phyloP scores from a whole-genome alignment of 768 basidiomycete species.

The Phylloporus sp. region DNA sequence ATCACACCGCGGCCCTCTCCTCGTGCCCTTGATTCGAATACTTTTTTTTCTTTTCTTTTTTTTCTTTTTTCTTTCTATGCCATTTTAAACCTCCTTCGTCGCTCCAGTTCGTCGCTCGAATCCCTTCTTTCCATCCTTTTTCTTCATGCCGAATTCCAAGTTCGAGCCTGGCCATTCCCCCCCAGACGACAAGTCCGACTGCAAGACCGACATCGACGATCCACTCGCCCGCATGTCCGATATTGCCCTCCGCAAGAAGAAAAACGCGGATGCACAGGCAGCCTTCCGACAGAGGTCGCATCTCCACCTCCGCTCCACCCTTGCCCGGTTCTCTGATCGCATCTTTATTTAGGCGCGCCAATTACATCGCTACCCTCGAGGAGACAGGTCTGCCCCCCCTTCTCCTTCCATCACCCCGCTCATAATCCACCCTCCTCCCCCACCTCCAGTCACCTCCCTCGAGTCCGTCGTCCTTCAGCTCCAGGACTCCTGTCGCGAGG shows the following conservation, averaged over 20 bases:
- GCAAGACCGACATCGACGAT: constrained; percentile 35
- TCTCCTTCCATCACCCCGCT: constrained; percentile 5
- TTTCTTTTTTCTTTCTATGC: constrained; percentile 52
- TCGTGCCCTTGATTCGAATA: constrained; percentile 66
- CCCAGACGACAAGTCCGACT: constrained; percentile 35
- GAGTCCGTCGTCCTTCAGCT: constrained; percentile 82
- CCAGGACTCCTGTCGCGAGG: constrained; percentile 73
- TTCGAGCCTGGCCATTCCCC: constrained; percentile 23
- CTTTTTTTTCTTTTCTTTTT: constrained; percentile 49
- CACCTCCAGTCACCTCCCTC: constrained; percentile 62
- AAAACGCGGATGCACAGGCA: constrained; percentile 87
- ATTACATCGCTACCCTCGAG: constrained; percentile 84
- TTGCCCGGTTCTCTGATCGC: constrained; percentile 20
- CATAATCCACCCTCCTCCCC: too few relatives aligned
- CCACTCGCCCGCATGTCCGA: constrained; percentile 48
- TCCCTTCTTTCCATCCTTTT: constrained; percentile 4
- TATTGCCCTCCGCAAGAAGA: constrained; percentile 75
- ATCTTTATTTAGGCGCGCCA: constrained; percentile 48
- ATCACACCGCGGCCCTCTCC: constrained; percentile 44
- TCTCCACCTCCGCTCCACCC: neutral
- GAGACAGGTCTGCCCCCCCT: constrained; percentile 52
- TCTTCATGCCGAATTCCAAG: constrained; percentile 30
- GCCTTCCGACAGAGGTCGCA: constrained; percentile 68
- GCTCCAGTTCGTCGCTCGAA: constrained; percentile 9
- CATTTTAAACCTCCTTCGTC: constrained; percentile 48